Percentiles rank a stretch among this genome's conserved stretches.
phyloP scores from a whole-genome alignment of 805 yeast genomes.

The Pichia paraexigua region DNA sequence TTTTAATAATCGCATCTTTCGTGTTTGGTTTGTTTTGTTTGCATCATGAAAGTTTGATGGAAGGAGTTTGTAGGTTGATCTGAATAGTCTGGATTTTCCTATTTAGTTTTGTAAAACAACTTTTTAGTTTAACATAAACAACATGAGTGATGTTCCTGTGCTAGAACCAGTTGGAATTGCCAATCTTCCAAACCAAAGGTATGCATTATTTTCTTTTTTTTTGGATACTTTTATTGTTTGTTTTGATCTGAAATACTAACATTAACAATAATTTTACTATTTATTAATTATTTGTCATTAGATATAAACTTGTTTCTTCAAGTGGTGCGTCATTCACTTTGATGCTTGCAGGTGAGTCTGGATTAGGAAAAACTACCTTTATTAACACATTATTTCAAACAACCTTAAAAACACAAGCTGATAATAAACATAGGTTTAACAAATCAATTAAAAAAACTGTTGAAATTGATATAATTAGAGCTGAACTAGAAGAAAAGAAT shows the following conservation, averaged over 20 bases:
- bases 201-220: conserved; percentile 19
- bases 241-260: not conserved
- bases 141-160: conserved; percentile 20
- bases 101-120: not conserved
- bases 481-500: conserved; percentile 78
- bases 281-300: conserved; percentile 16
- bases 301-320: conserved; percentile 68
- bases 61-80: not conserved
- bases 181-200: conserved; percentile 68
- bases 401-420: conserved; percentile 51
- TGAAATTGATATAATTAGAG: conserved; percentile 70
- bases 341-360: conserved; percentile 88
- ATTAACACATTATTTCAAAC: conserved; percentile 80
- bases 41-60: not conserved
- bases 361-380: conserved; percentile 88
- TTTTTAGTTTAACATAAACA: too few species aligned
- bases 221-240: not conserved
- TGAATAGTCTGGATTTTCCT: not conserved
- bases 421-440: conserved; percentile 47
- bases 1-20: not conserved
- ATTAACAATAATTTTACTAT: not conserved
- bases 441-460: conserved; percentile 62
- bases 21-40: not conserved
- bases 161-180: conserved; percentile 61
- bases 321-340: conserved; percentile 70